Conservation (phyloP, 139 green algal species). For the Chlamydomonas schloesseri region DNA sequence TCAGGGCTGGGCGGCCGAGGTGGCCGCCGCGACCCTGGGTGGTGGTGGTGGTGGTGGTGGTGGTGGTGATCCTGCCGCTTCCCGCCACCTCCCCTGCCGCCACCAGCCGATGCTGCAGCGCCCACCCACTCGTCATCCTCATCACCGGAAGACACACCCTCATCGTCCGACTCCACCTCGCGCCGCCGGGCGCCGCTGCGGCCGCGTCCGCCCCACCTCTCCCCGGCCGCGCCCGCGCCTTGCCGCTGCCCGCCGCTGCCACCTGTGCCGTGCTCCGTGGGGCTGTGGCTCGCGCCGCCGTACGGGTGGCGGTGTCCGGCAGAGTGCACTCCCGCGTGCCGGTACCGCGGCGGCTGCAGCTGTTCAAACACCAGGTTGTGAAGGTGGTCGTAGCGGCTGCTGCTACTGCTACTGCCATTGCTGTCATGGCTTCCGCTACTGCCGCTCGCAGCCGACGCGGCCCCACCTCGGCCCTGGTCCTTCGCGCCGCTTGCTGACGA, state of each 20-base stretch:
- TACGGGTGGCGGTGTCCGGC: neutral
- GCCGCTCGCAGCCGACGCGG: no score
- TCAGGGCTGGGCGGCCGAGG: neutral
- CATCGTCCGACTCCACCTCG: no score
- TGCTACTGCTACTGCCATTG: neutral
- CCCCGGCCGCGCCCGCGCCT: no score
- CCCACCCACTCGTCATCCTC: no score
- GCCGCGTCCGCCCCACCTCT: no score
- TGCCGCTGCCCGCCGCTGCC: neutral
- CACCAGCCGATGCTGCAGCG: neutral
- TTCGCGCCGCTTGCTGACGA: no score
- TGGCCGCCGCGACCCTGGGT: neutral
- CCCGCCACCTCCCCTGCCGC: no score
- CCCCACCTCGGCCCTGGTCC: no score
- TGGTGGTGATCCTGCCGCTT: neutral
- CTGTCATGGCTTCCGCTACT: neutral
- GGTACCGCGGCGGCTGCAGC: neutral
- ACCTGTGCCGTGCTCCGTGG: no score
- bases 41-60: neutral
- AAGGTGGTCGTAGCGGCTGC: neutral
- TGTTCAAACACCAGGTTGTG: slow-evolving; percentile 32
- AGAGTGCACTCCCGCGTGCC: neutral
- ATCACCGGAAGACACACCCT: no score
- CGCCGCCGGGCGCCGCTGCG: no score
- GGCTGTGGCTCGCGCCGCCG: neutral